These are phyloP conservation scores for Gynochthodes officinalis DNA, from an alignment of 257 asterid species.

Conservation along the genomic window DNA sequence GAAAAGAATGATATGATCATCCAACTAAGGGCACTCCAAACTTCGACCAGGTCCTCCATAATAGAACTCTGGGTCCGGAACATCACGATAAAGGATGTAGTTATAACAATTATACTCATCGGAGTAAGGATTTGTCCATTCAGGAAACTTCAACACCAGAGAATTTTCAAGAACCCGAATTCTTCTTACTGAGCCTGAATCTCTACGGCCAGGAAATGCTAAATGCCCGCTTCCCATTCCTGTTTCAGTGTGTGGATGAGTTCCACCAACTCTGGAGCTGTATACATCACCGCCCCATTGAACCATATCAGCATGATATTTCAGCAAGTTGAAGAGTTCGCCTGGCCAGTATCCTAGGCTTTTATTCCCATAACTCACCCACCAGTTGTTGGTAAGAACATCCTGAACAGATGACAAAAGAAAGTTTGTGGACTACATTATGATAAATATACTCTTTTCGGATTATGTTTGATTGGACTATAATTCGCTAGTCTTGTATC, in stretches of 20 bases:
- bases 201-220: background rate
- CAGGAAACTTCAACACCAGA: constrained; percentile 33
- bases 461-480: no score
- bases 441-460: no score
- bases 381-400: constrained; percentile 44
- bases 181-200: constrained; percentile 39
- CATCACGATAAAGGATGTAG: constrained; percentile 20
- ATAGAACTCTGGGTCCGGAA: constrained; percentile 57
- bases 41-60: constrained; percentile 69
- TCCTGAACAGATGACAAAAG: constrained; percentile 42
- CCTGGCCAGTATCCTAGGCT: constrained; percentile 65
- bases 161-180: constrained; percentile 47
- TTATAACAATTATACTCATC: constrained; percentile 59
- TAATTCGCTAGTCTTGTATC: no score
- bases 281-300: constrained; percentile 84
- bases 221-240: constrained; percentile 58
- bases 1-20: no score
- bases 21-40: constrained; percentile 40
- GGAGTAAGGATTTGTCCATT: constrained; percentile 22
- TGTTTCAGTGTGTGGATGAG: constrained; percentile 47
- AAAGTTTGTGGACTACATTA: no score
- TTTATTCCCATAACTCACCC: constrained; percentile 54
- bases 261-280: constrained; percentile 41
- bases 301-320: constrained; percentile 35
- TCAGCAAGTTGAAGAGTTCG: constrained; percentile 30